A percentile compares a stretch with the other conserved stretches of the same genome.
Evolutionary conservation across 2,329 filamentous ascomycete genomes (phyloP).

Genomic region (Waltergamsia citrina): DNA sequence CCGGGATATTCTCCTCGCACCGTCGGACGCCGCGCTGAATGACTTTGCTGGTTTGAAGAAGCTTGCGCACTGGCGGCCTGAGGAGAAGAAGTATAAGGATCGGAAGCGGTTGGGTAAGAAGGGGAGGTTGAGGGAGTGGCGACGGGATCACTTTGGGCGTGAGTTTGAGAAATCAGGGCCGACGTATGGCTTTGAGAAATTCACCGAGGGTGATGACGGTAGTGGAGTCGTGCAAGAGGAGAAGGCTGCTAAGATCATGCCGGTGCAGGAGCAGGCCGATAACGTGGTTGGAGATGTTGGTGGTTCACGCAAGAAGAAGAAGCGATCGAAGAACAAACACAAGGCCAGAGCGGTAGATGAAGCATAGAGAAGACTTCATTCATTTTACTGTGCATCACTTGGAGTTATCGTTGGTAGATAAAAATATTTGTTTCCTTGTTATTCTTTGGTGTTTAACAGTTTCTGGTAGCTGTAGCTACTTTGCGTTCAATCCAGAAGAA

Average conservation of each 20-base stretch:
- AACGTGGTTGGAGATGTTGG: conserved; percentile 18
- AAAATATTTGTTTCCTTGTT: no score
- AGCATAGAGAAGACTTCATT: no score
- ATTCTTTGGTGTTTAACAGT: no score
- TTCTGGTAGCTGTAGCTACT: no score
- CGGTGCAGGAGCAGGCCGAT: not conserved
- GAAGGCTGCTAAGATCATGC: not conserved
- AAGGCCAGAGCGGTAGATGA: conserved; percentile 17
- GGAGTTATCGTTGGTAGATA: no score
- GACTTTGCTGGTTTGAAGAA: conserved; percentile 92
- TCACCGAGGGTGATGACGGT: conserved; percentile 11
- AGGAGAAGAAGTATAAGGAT: conserved; percentile 82
- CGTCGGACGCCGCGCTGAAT: conserved; percentile 78
- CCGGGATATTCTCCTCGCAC: conserved; percentile 81
- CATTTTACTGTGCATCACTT: no score
- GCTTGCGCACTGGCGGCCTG: conserved; percentile 79
- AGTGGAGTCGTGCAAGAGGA: not conserved
- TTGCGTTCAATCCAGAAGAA: no score
- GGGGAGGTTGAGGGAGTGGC: conserved; percentile 80
- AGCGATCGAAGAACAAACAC: conserved; percentile 38
- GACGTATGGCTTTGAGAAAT: conserved; percentile 44
- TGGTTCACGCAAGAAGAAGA: conserved; percentile 37
- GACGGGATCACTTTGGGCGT: conserved; percentile 51
- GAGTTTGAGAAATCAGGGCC: conserved; percentile 48
- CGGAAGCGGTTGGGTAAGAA: conserved; percentile 89